A percentile compares a stretch with the other conserved stretches of the same genome.
Evolutionary conservation across 306 rosid species (phyloP).

Genomic region (Prunus padus): DNA sequence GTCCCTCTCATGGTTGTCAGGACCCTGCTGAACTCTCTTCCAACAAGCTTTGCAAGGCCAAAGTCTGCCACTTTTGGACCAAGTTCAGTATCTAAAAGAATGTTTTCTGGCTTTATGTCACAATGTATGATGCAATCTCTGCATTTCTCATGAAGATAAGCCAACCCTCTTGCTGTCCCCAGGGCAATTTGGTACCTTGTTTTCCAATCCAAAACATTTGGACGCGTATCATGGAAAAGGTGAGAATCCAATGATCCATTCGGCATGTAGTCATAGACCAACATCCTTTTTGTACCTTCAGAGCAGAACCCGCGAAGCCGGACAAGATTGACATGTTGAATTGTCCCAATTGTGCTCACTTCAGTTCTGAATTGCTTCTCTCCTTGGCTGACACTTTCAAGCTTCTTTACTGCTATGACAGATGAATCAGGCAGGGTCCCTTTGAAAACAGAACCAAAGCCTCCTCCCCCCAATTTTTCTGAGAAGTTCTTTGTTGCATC

Average conservation of each 20-base stretch:
- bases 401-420: slow-evolving; percentile 78
- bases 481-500: slow-evolving; percentile 87
- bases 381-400: slow-evolving; percentile 78
- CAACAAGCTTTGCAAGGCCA: slow-evolving; percentile 86
- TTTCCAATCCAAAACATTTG: slow-evolving; percentile 59
- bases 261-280: slow-evolving; percentile 85
- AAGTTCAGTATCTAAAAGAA: slow-evolving; percentile 67
- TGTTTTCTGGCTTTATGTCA: slow-evolving; percentile 91
- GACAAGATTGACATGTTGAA: slow-evolving; percentile 85
- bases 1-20: slow-evolving; percentile 93
- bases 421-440: slow-evolving; percentile 70
- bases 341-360: slow-evolving; percentile 81
- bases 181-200: slow-evolving; percentile 75
- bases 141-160: slow-evolving; percentile 81
- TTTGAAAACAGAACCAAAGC: slow-evolving; percentile 87
- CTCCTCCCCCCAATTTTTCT: slow-evolving; percentile 82
- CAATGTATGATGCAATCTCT: slow-evolving; percentile 90
- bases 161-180: slow-evolving; percentile 80
- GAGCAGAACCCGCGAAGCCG: slow-evolving; percentile 91
- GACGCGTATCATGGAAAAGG: slow-evolving; percentile 40
- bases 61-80: slow-evolving; percentile 85
- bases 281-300: slow-evolving; percentile 53
- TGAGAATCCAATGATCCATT: slow-evolving; percentile 64
- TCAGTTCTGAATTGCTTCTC: slow-evolving; percentile 90
- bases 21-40: slow-evolving; percentile 83